These are phyloP conservation scores for Yamadazyma blattariae DNA, from an alignment of 1,139 yeast species.

Conservation along the genomic window DNA sequence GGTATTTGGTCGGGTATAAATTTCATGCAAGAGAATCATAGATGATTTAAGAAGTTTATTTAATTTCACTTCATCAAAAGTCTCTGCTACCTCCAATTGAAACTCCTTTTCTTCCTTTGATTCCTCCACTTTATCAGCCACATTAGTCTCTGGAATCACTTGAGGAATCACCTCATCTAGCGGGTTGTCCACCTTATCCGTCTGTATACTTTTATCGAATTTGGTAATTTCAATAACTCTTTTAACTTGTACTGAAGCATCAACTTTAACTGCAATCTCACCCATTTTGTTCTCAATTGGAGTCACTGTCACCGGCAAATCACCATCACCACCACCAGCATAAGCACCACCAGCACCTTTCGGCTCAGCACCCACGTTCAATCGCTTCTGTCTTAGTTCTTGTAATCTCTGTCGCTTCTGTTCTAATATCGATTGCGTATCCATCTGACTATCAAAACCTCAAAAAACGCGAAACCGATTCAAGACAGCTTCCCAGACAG, in stretches of 20 bases:
- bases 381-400: slow-evolving; percentile 36
- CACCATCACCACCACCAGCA: slow-evolving; percentile 1
- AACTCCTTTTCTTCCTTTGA: neutral
- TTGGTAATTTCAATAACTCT: slow-evolving; percentile 16
- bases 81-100: neutral
- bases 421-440: slow-evolving; percentile 38
- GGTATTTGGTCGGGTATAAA: neutral
- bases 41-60: slow-evolving; percentile 11
- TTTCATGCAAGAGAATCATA: slow-evolving; percentile 4
- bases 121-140: neutral
- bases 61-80: slow-evolving; percentile 8
- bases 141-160: slow-evolving; percentile 4
- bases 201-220: slow-evolving; percentile 34
- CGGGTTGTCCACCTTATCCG: slow-evolving; percentile 5
- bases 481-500: neutral
- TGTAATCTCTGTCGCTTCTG: slow-evolving; percentile 42
- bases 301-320: too few species aligned
- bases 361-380: slow-evolving; percentile 7
- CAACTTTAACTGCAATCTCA: neutral
- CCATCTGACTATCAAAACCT: slow-evolving; percentile 20
- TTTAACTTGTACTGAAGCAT: slow-evolving; percentile 5
- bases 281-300: too few species aligned
- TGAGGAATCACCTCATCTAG: slow-evolving; percentile 7
- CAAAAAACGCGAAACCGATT: neutral
- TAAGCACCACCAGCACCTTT: neutral